phyloP scores from a whole-genome alignment of 768 basidiomycete genomes.

The Lentinula guzmanii region DNA sequence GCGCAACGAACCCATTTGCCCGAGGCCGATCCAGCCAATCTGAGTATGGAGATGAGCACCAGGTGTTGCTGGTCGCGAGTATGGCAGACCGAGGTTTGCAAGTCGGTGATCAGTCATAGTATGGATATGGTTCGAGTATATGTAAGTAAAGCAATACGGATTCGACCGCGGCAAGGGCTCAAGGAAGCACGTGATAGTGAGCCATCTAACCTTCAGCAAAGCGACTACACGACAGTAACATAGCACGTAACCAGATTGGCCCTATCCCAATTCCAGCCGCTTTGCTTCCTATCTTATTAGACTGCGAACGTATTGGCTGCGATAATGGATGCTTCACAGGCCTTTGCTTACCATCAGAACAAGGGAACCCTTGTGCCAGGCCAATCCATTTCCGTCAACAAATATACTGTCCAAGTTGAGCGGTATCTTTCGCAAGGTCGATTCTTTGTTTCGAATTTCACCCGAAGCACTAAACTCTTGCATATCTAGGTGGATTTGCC shows the following conservation, averaged over 20 bases:
- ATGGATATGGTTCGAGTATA: neutral
- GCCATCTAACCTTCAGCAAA: neutral
- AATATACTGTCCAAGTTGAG: constrained; percentile 87
- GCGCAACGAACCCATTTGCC: constrained; percentile 41
- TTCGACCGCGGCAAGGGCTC: neutral
- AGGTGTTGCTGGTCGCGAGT: constrained; percentile 58
- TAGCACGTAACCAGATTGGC: neutral
- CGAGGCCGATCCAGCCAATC: constrained; percentile 41
- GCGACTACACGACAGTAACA: neutral
- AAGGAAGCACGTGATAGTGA: neutral
- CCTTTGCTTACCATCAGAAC: constrained; percentile 39
- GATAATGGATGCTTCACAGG: constrained; percentile 47
- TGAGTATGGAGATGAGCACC: constrained; percentile 22
- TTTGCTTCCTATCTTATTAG: neutral
- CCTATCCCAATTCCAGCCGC: neutral
- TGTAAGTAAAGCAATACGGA: neutral
- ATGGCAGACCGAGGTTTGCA: constrained; percentile 27
- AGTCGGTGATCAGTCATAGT: constrained; percentile 13
- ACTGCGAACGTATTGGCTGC: neutral
- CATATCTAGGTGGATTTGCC: constrained; percentile 81
- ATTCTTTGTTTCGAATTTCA: constrained; percentile 12
- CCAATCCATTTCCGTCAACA: constrained; percentile 85
- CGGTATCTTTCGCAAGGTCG: constrained; percentile 93
- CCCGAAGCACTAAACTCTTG: constrained; percentile 2
- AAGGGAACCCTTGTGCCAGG: constrained; percentile 75